Evolutionary conservation across 2,329 filamentous ascomycete genomes (phyloP), one percentile per base, ranked within the genome.

Genomic region (Cladosporium austrohemisphaericum): DNA sequence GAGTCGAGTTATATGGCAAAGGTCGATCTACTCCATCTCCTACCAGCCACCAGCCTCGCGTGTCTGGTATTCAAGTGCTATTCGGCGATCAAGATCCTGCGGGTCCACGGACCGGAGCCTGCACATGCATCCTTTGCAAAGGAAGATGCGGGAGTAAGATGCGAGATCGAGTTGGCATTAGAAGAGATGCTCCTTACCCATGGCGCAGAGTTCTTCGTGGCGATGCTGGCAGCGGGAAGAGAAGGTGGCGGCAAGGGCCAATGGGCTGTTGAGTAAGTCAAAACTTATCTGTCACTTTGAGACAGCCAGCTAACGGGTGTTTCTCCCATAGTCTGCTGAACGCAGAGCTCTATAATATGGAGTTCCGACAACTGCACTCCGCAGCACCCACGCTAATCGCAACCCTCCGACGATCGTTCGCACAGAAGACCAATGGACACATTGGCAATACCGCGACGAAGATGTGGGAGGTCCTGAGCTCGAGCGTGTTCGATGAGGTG

Each of bases 21-120:
- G 16, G 20, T 59, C 18, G 56, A 56, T 4, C 51, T 66, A 1
- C 51, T 67, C 18, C 52, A 53, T 29, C 49, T 54, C 6, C 54
- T 66, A 1, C 63, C 64, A 3, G 49, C 57, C 2, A 61, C 59
- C 1, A 63, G 60, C 29, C 58, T 68, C 2, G 65, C 64, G 5
- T 61, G 62, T 22, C 37, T 68, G 9, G 52, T 65, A 9, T 64
- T 68, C 54, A 63, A 61, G 9, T 56, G 66, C 18, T 53, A 61
- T 31, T 55, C 59, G 11, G 55, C 52, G 7, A 57, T 67, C 31
- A 60, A 62, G 32, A 61, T 66, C 18, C 46, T 68, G 14, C 54
- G 65, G 3, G 58, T 60, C 31, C 56, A 62, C 16, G 64, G 64
- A 7, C 62, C 64, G 8, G 50, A 52, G n/a, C 57, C 62, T 2